A percentile compares a stretch with the other conserved stretches of the same genome.
phyloP scores from a whole-genome alignment of 2,329 filamentous ascomycete species.

The Verticillium nubilum region DNA sequence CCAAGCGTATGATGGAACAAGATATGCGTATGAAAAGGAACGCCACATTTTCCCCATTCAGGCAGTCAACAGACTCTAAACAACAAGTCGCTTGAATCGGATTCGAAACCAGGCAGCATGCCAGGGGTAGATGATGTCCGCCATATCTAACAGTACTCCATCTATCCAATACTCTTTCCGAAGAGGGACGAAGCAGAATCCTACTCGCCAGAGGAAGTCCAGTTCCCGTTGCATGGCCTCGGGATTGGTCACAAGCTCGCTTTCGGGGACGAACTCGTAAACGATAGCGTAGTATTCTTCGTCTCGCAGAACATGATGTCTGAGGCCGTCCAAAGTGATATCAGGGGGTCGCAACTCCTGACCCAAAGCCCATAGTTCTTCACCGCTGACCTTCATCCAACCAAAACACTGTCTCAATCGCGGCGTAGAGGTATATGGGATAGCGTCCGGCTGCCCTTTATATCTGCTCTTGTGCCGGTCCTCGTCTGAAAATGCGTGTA shows the following conservation, averaged over 20 bases:
- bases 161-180: neutral
- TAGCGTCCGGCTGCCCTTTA: too few relatives aligned
- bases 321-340: neutral
- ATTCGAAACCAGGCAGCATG: neutral
- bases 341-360: neutral
- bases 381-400: too few relatives aligned
- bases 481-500: neutral
- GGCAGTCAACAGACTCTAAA: too few relatives aligned
- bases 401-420: too few relatives aligned
- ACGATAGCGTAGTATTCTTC: conserved; percentile 1
- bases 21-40: too few relatives aligned
- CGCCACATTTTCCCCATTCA: too few relatives aligned
- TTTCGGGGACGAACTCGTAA: neutral
- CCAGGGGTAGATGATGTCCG: conserved; percentile 3
- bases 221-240: neutral
- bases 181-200: neutral
- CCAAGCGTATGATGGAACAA: too few relatives aligned
- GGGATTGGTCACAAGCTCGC: neutral
- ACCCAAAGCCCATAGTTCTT: neutral
- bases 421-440: too few relatives aligned
- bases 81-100: too few relatives aligned
- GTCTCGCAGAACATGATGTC: neutral
- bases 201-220: neutral
- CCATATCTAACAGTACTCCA: conserved; percentile 2
- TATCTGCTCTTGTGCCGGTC: too few relatives aligned